These are phyloP conservation scores for Coffea eugenioides DNA, from an alignment of 257 asterid species.

Conservation along the genomic window DNA sequence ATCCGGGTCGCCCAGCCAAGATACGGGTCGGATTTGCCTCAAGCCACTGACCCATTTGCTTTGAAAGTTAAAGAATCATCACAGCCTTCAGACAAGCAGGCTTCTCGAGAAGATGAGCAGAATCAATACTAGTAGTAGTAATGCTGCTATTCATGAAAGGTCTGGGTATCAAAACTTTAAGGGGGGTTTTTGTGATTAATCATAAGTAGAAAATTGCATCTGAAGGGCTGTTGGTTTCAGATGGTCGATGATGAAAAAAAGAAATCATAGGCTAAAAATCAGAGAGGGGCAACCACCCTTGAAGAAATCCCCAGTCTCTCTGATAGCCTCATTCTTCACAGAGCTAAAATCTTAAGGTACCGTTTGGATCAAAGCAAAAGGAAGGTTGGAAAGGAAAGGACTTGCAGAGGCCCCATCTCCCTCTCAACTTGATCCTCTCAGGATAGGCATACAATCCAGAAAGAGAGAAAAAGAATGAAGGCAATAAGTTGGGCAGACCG, in stretches of 20 bases:
- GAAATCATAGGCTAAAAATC: constrained; percentile 12
- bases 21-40: constrained; percentile 13
- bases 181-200: background rate
- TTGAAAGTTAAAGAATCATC: constrained; percentile 12
- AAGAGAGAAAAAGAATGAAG: too few relatives aligned
- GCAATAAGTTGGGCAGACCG: too few relatives aligned
- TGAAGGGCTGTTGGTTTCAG: constrained; percentile 3
- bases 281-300: constrained; percentile 37
- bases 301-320: constrained; percentile 17
- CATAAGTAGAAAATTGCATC: background rate
- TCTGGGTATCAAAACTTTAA: too few relatives aligned
- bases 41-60: background rate
- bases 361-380: too few relatives aligned
- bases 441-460: too few relatives aligned
- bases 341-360: too few relatives aligned
- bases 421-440: too few relatives aligned
- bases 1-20: constrained; percentile 21
- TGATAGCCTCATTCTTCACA: background rate
- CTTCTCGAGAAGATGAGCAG: too few relatives aligned
- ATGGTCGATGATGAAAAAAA: background rate
- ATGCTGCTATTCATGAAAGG: too few relatives aligned
- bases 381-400: too few relatives aligned
- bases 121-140: too few relatives aligned
- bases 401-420: too few relatives aligned
- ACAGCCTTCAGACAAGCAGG: constrained; percentile 8